Evolutionary conservation across 352 stramenopile species (phyloP).

Genomic region (Globisporangium cederbergense): DNA sequence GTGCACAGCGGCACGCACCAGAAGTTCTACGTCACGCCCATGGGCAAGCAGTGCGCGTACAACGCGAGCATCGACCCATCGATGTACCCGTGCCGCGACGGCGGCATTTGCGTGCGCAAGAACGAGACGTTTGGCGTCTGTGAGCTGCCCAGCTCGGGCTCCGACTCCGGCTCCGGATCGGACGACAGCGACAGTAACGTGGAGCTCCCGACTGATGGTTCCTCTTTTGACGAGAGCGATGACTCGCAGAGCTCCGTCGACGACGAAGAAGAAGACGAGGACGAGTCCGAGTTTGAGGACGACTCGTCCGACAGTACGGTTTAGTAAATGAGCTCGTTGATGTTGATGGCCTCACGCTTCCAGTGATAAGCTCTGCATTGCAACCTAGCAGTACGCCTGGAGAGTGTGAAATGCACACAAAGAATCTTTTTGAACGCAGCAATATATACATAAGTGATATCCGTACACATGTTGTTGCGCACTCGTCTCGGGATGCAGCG

Average conservation of each 20-base stretch:
- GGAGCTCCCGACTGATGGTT: conserved; percentile 11
- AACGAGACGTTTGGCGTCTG: conserved; percentile 59
- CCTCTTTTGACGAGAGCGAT: conserved; percentile 8
- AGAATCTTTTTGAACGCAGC: too few species aligned
- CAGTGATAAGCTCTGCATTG: too few species aligned
- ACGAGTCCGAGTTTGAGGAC: neutral
- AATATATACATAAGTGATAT: too few species aligned
- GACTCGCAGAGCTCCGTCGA: conserved; percentile 9
- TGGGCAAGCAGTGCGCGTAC: conserved; percentile 59
- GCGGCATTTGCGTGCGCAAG: conserved; percentile 41
- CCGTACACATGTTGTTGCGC: too few species aligned
- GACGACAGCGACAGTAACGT: conserved; percentile 15
- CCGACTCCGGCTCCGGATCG: conserved; percentile 15
- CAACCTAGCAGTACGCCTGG: too few species aligned
- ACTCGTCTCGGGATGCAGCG: too few species aligned
- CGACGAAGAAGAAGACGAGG: conserved; percentile 13
- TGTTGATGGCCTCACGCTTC: too few species aligned
- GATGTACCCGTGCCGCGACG: conserved; percentile 50
- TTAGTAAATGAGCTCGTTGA: neutral
- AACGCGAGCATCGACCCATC: conserved; percentile 48
- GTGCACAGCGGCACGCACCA: conserved; percentile 20
- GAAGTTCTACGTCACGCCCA: conserved; percentile 56
- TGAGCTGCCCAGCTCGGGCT: conserved; percentile 13
- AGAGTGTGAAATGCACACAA: too few species aligned
- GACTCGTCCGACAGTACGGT: conserved; percentile 2